A percentile compares a stretch with the other conserved stretches of the same genome.
These are phyloP conservation scores for Cryptococcus sp. DNA, from an alignment of 1,284 basidiomycete species.

Conservation along the genomic window DNA sequence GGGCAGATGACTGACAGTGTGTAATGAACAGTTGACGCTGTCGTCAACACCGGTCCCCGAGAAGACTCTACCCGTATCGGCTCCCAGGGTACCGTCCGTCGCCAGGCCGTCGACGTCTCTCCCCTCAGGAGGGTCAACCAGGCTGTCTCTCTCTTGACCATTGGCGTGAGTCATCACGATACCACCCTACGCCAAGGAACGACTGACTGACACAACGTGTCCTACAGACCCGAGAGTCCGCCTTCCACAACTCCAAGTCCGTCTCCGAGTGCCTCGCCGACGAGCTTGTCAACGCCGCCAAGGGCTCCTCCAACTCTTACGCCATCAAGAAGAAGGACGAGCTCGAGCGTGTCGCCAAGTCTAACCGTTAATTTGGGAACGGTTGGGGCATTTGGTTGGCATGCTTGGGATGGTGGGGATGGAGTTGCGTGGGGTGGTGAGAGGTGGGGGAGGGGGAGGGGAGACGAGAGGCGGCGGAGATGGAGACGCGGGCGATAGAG, in stretches of 20 bases:
- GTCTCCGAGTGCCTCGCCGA: conserved; percentile 98
- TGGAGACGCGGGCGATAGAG: too few relatives aligned
- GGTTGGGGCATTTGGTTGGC: too few relatives aligned
- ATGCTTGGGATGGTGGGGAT: too few relatives aligned
- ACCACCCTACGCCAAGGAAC: neutral
- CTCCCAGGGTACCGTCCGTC: conserved; percentile 98
- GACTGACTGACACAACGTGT: neutral
- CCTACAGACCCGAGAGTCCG: conserved; percentile 88
- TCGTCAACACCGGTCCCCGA: conserved; percentile 99
- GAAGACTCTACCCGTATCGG: conserved; percentile 99
- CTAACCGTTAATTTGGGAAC: conserved; percentile 74
- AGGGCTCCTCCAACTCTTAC: conserved; percentile 99
- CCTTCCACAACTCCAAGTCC: conserved; percentile 99
- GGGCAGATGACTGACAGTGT: conserved; percentile 53
- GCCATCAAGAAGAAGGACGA: conserved; percentile 75
- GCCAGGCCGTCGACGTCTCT: conserved; percentile 99
- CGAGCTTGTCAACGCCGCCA: conserved; percentile 99
- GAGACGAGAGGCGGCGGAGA: too few relatives aligned
- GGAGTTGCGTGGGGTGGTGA: too few relatives aligned
- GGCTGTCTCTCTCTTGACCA: conserved; percentile 90
- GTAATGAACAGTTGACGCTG: conserved; percentile 74
- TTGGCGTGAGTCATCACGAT: conserved; percentile 65
- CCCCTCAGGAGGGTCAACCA: conserved; percentile 98
- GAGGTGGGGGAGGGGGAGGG: too few relatives aligned
- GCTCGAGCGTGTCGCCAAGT: conserved; percentile 99